Evolutionary conservation across 768 basidiomycete species (phyloP).

Genomic region (Trametes cubensis): DNA sequence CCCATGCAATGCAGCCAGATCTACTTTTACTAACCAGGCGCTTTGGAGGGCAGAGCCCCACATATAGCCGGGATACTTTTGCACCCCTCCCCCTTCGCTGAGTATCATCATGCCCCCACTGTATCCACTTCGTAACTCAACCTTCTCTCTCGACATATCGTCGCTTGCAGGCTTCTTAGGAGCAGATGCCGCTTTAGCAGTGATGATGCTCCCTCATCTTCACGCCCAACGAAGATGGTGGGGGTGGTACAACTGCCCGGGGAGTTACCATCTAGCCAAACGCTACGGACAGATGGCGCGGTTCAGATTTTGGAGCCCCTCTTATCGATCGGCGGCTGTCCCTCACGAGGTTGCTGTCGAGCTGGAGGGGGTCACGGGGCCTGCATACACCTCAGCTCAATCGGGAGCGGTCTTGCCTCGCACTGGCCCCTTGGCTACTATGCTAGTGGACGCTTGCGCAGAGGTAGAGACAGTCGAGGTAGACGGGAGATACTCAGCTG

Average conservation of each 20-base stretch:
- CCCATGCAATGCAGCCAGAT: too few species aligned
- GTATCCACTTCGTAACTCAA: neutral
- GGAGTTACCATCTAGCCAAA: constrained; percentile 17
- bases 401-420: constrained; percentile 1
- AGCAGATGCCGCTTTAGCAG: constrained; percentile 14
- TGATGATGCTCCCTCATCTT: constrained; percentile 17
- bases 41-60: too few species aligned
- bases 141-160: constrained; percentile 13
- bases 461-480: neutral
- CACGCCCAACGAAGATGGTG: constrained; percentile 16
- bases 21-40: too few species aligned
- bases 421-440: neutral
- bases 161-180: constrained; percentile 17
- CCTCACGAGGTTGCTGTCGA: constrained; percentile 1
- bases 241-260: constrained; percentile 21
- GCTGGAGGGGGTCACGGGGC: neutral
- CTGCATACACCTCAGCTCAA: neutral
- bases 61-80: constrained; percentile 18
- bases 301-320: constrained; percentile 10
- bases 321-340: neutral
- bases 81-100: constrained; percentile 35
- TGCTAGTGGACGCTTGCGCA: constrained; percentile 2
- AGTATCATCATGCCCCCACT: constrained; percentile 1
- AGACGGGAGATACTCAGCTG: neutral
- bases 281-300: constrained; percentile 17